A percentile compares a stretch with the other conserved stretches of the same genome.
phyloP scores from a whole-genome alignment of 345 rosid species.

The Cardamine resedifolia region DNA sequence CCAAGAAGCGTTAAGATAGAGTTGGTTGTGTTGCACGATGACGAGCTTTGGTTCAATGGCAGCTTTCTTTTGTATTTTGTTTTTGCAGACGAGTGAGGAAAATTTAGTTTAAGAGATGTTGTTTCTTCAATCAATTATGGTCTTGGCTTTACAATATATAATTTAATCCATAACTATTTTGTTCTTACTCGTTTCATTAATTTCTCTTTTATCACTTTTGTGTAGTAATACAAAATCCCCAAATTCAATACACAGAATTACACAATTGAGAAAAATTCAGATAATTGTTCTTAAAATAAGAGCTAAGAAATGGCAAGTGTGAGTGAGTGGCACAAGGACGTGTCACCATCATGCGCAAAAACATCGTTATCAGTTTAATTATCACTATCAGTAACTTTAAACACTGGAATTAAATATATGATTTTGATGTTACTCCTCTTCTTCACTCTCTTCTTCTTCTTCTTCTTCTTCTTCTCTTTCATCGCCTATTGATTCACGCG shows the following conservation, averaged over 20 bases:
- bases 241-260: background rate
- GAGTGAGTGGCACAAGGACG: conserved; percentile 5
- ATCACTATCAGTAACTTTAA: conserved; percentile 41
- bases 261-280: background rate
- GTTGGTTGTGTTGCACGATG: background rate
- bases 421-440: conserved; percentile 22
- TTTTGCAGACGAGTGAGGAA: conserved; percentile 8
- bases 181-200: background rate
- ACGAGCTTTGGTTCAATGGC: background rate
- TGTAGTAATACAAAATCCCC: too few species aligned
- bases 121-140: background rate
- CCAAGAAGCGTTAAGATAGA: conserved; percentile 55
- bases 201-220: background rate
- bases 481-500: conserved; percentile 41
- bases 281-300: too few species aligned
- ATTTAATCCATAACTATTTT: background rate
- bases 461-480: conserved; percentile 35
- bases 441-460: conserved; percentile 28
- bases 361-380: conserved; percentile 35
- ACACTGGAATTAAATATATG: conserved; percentile 4
- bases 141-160: background rate
- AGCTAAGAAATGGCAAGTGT: background rate
- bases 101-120: conserved; percentile 13
- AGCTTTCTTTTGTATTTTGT: background rate
- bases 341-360: conserved; percentile 44